A percentile compares a stretch with the other conserved stretches of the same genome.
Evolutionary conservation across 208 protist species (phyloP).

Genomic region (Leishmania aethiopica): DNA sequence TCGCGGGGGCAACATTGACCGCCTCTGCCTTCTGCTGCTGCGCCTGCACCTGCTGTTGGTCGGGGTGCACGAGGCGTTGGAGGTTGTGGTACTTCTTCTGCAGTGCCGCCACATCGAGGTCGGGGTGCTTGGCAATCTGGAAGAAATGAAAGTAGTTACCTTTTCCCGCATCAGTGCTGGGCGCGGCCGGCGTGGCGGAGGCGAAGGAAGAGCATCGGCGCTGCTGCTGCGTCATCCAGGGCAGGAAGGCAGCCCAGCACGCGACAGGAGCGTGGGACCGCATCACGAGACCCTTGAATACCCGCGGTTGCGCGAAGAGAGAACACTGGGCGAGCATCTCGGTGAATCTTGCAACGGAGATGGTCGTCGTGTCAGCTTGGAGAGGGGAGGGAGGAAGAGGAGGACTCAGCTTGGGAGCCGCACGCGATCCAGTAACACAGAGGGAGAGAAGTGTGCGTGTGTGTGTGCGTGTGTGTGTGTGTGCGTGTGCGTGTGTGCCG

Average conservation of each 20-base stretch:
- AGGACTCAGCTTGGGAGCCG: neutral
- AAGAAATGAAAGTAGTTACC: constrained; percentile 87
- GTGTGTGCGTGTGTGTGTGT: neutral
- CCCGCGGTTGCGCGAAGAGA: neutral
- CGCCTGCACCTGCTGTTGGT: constrained; percentile 62
- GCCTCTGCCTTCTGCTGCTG: constrained; percentile 3
- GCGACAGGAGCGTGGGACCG: neutral
- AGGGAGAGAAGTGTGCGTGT: neutral
- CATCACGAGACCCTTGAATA: neutral
- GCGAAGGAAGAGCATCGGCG: constrained; percentile 6
- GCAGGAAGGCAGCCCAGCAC: neutral
- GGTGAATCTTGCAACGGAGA: neutral
- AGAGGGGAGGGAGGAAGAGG: neutral
- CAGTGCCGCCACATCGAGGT: constrained; percentile 52
- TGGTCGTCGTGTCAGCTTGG: neutral
- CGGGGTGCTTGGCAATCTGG: constrained; percentile 44
- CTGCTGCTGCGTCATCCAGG: constrained; percentile 5
- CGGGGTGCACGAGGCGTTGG: constrained; percentile 80
- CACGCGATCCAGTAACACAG: neutral
- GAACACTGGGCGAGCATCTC: neutral
- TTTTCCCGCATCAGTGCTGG: constrained; percentile 10
- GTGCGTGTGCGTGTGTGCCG: neutral
- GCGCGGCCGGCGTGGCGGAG: neutral
- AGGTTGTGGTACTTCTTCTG: constrained; percentile 79
- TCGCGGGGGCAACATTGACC: neutral